A percentile compares a stretch with the other conserved stretches of the same genome.
Evolutionary conservation across 2,329 filamentous ascomycete genomes (phyloP).

Genomic region (Microsporum audouinii): DNA sequence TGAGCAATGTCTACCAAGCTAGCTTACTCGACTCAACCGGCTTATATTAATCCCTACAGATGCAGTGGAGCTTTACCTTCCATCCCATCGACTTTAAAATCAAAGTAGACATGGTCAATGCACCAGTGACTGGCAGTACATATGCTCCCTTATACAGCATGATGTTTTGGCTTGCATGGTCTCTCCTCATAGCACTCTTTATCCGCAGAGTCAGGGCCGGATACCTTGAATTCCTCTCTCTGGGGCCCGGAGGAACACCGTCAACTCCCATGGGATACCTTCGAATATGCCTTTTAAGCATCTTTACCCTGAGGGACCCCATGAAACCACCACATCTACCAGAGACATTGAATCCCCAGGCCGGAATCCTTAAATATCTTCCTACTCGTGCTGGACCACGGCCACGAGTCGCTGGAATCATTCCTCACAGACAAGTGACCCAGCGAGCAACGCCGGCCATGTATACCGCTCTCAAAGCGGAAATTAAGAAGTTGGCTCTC

Average conservation of each 20-base stretch:
- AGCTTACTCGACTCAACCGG: background rate
- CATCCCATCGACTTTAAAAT: background rate
- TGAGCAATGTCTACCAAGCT: background rate
- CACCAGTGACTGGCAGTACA: background rate
- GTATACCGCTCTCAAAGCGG: conserved; percentile 44
- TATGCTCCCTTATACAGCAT: conserved; percentile 21
- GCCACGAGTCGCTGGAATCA: conserved; percentile 61
- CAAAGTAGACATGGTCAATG: background rate
- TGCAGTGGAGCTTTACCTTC: background rate
- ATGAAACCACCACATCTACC: conserved; percentile 48
- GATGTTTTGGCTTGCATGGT: conserved; percentile 37
- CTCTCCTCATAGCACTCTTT: conserved; percentile 34
- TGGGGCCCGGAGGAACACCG: conserved; percentile 72
- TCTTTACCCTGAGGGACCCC: conserved; percentile 62
- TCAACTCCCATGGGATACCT: conserved; percentile 62
- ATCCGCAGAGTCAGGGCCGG: conserved; percentile 49
- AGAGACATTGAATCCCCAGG: conserved; percentile 40
- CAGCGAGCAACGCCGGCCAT: conserved; percentile 48
- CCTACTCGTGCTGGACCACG: conserved; percentile 52
- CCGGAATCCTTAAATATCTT: conserved; percentile 45
- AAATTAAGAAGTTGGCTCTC: conserved; percentile 43
- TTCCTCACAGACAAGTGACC: conserved; percentile 66
- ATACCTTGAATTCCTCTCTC: conserved; percentile 61
- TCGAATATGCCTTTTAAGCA: conserved; percentile 57
- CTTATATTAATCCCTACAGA: background rate